These are phyloP conservation scores for Pichia sp. DNA, from an alignment of 1,139 yeast genomes.

Conservation along the genomic window DNA sequence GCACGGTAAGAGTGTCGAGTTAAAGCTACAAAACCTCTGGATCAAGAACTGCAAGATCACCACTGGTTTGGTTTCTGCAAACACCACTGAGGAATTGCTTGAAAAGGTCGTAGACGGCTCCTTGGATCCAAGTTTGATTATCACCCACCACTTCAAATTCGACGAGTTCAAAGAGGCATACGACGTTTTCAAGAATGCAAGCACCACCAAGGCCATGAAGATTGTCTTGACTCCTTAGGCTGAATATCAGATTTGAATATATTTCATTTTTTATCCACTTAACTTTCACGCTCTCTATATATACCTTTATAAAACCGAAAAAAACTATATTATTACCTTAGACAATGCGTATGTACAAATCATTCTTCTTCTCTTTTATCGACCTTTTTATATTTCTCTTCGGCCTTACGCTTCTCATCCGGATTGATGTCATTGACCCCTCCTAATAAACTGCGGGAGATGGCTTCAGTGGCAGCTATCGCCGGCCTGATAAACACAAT, in stretches of 20 bases:
- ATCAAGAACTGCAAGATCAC: constrained; percentile 41
- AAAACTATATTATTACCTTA: neutral
- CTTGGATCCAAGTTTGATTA: constrained; percentile 44
- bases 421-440: constrained; percentile 79
- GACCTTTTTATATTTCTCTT: constrained; percentile 46
- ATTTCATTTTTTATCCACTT: neutral
- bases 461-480: constrained; percentile 90
- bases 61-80: constrained; percentile 45
- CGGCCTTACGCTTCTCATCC: constrained; percentile 43
- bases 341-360: neutral
- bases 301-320: neutral
- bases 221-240: constrained; percentile 26
- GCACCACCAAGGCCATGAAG: constrained; percentile 44
- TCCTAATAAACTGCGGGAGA: constrained; percentile 79
- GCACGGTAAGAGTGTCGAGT: constrained; percentile 41
- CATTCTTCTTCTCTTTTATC: neutral
- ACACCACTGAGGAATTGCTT: constrained; percentile 37
- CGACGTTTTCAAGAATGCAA: constrained; percentile 48
- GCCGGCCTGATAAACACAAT: constrained; percentile 77
- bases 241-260: neutral
- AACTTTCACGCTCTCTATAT: neutral
- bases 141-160: constrained; percentile 60
- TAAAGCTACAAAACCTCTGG: constrained; percentile 44
- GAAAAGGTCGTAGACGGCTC: constrained; percentile 33
- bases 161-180: constrained; percentile 59